Evolutionary conservation across 257 asterid species (phyloP).

Genomic region (Nicotiana undulata): DNA sequence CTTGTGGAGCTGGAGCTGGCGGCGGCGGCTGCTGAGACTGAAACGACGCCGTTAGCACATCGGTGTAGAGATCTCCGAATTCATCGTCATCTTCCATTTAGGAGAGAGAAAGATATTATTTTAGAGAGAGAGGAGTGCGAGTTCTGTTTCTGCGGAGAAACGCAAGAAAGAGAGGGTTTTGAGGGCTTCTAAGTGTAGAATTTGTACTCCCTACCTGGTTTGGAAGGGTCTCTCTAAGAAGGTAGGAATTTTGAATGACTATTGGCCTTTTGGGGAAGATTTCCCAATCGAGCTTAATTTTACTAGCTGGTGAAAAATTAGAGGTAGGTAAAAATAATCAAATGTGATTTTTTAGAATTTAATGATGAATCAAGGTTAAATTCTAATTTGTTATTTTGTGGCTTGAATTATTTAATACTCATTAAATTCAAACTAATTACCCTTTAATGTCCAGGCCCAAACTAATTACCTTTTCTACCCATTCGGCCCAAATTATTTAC

Average conservation of each 20-base stretch:
- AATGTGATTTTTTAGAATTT: background rate
- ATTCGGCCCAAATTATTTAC: too few species aligned
- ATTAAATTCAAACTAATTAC: too few species aligned
- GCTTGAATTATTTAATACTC: too few species aligned
- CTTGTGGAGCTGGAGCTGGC: background rate
- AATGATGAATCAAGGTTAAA: background rate
- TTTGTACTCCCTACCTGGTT: background rate
- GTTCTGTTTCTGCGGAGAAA: background rate
- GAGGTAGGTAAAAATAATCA: background rate
- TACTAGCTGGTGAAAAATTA: background rate
- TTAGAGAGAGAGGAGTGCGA: slow-evolving; percentile 1
- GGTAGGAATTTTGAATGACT: background rate
- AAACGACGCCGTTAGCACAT: slow-evolving; percentile 52
- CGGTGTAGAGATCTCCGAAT: slow-evolving; percentile 97
- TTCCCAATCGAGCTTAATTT: too few species aligned
- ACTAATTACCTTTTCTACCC: too few species aligned
- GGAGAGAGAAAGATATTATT: slow-evolving; percentile 4
- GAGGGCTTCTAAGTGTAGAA: background rate
- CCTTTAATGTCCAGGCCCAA: too few species aligned
- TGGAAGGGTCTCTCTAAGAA: background rate
- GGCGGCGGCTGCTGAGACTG: slow-evolving; percentile 14
- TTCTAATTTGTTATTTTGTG: too few species aligned
- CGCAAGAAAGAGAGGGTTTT: slow-evolving; percentile 12
- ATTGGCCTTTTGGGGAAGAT: background rate
- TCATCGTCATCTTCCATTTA: slow-evolving; percentile 92